Evolutionary conservation across 169 alveolate species (phyloP).

Genomic region (Theileria parva): DNA sequence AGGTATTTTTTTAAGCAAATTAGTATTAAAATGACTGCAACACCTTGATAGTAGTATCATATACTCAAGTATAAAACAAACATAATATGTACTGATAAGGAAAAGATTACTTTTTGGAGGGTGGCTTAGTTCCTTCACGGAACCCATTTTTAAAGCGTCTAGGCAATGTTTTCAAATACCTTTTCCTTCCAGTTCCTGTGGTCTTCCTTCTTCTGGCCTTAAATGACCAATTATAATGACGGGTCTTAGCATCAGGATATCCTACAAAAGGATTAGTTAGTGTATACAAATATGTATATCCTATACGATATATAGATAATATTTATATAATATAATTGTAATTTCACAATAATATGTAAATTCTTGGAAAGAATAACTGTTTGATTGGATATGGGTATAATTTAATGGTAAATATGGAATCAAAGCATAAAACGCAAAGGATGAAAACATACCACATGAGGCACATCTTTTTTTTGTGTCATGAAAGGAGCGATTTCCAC

Average conservation of each 20-base stretch:
- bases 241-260: constrained; percentile 91
- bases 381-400: not conserved
- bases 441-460: constrained; percentile 84
- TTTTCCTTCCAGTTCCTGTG: constrained; percentile 96
- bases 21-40: no score
- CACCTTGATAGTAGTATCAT: no score
- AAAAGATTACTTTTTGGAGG: constrained; percentile 64
- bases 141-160: constrained; percentile 95
- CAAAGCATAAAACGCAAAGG: not conserved
- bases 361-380: not conserved
- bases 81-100: no score
- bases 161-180: constrained; percentile 92
- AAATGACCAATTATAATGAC: constrained; percentile 93
- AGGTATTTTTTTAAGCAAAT: not conserved
- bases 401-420: not conserved
- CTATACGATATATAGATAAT: not conserved
- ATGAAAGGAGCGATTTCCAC: constrained; percentile 94
- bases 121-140: constrained; percentile 92
- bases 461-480: constrained; percentile 93
- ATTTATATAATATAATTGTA: not conserved
- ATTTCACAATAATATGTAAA: not conserved
- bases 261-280: constrained; percentile 40
- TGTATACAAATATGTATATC: no score
- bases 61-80: no score
- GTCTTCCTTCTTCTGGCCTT: constrained; percentile 95